A percentile compares a stretch with the other conserved stretches of the same genome.
Evolutionary conservation across 352 stramenopile genomes (phyloP).

Genomic region (Lagenidium sp.): DNA sequence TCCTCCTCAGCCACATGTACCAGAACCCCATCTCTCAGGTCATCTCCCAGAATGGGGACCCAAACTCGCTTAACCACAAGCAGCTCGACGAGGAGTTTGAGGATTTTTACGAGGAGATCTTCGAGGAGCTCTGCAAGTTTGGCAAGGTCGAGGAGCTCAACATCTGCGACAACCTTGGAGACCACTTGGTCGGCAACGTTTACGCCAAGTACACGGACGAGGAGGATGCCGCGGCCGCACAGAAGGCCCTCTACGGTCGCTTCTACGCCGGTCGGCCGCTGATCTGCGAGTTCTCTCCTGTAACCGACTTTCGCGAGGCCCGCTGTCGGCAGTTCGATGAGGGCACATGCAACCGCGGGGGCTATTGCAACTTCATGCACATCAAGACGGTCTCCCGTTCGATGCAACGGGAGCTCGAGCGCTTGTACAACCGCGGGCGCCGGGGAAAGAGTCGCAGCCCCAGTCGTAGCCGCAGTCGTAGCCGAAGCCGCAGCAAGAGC

Average conservation of each 20-base stretch:
- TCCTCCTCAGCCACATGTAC: conserved; percentile 99
- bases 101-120: conserved; percentile 97
- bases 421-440: conserved; percentile 67
- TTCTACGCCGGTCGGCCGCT: conserved; percentile 96
- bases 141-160: conserved; percentile 98
- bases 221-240: conserved; percentile 94
- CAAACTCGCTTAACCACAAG: conserved; percentile 74
- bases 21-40: conserved; percentile 91
- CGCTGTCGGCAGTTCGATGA: conserved; percentile 98
- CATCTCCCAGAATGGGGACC: conserved; percentile 84
- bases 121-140: conserved; percentile 98
- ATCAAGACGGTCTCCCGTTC: conserved; percentile 86
- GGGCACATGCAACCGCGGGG: conserved; percentile 93
- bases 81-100: conserved; percentile 96
- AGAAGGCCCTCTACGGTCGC: conserved; percentile 94
- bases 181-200: conserved; percentile 99
- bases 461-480: conserved; percentile 25
- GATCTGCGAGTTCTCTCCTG: conserved; percentile 97
- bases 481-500: conserved; percentile 17
- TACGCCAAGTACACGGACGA: conserved; percentile 99
- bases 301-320: conserved; percentile 98
- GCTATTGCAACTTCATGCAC: conserved; percentile 99
- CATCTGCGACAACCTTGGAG: conserved; percentile 99
- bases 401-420: conserved; percentile 82
- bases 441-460: conserved; percentile 37